These are phyloP conservation scores for Brassica balearica DNA, from an alignment of 441 rosid species.

Conservation along the genomic window DNA sequence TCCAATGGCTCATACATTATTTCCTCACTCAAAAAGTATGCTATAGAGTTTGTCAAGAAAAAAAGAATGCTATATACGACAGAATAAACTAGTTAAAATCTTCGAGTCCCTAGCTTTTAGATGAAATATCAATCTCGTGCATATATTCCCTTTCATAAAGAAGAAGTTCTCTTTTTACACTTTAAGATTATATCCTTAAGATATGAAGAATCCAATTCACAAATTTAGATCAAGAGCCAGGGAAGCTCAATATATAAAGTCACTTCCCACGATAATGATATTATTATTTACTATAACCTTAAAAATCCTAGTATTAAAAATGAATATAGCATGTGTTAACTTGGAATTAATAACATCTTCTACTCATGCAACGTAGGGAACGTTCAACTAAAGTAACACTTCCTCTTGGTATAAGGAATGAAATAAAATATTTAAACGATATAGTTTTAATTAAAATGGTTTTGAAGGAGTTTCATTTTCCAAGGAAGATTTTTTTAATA, in stretches of 20 bases:
- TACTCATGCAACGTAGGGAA: constrained; percentile 32
- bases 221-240: constrained; percentile 30
- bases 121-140: constrained; percentile 48
- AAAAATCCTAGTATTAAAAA: neutral
- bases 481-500: constrained; percentile 44
- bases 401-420: constrained; percentile 3
- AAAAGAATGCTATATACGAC: constrained; percentile 23
- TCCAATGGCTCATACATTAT: constrained; percentile 11
- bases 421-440: constrained; percentile 22
- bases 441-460: constrained; percentile 24
- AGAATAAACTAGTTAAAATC: constrained; percentile 39
- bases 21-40: constrained; percentile 23
- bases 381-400: constrained; percentile 18
- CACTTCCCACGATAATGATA: constrained; percentile 13
- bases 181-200: constrained; percentile 41
- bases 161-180: constrained; percentile 48
- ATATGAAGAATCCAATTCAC: constrained; percentile 56
- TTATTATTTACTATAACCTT: constrained; percentile 10
- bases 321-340: neutral
- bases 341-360: constrained; percentile 25
- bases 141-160: constrained; percentile 71
- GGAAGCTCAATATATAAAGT: constrained; percentile 31
- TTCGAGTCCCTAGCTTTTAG: constrained; percentile 42
- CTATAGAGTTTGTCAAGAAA: constrained; percentile 13
- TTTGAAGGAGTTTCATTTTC: constrained; percentile 42